Percentiles rank a stretch among this genome's conserved stretches.
Conservation (phyloP, 2,329 filamentous ascomycete genomes). For the Alternaria brassicae region DNA sequence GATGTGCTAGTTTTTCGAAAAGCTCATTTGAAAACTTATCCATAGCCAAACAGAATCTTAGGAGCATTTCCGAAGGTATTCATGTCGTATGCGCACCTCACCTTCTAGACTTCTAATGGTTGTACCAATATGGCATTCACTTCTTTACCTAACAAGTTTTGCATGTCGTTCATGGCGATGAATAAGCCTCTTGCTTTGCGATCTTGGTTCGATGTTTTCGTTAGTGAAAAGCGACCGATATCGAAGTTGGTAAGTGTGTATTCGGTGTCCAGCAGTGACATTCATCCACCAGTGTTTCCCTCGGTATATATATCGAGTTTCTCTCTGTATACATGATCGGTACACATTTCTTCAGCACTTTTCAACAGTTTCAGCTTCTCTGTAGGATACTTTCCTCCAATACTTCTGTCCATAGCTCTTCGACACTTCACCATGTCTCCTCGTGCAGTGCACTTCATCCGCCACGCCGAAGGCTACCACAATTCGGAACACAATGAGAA, state of each 20-base stretch:
- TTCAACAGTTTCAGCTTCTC: background rate
- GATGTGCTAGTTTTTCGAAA: background rate
- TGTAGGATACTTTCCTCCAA: background rate
- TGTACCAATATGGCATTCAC: background rate
- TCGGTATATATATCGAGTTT: background rate
- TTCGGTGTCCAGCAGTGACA: background rate
- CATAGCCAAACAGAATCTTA: background rate
- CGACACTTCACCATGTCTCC: conserved; percentile 17
- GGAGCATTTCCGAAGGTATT: background rate
- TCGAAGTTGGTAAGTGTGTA: background rate
- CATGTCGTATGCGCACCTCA: background rate
- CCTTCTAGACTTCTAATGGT: background rate
- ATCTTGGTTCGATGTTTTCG: background rate
- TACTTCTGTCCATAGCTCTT: background rate
- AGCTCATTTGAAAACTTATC: background rate
- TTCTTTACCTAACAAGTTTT: background rate
- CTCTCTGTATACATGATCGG: background rate
- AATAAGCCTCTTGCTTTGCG: background rate
- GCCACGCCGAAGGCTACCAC: conserved; percentile 77
- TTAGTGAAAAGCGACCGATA: background rate
- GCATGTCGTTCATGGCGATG: background rate
- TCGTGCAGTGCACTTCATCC: conserved; percentile 59
- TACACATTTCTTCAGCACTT: background rate
- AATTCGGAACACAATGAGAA: conserved; percentile 72
- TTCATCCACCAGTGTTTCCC: background rate